Evolutionary conservation across 2,329 filamentous ascomycete genomes (phyloP), one percentile per base, ranked within the genome.

Genomic region (Tolypocladium nubicola): DNA sequence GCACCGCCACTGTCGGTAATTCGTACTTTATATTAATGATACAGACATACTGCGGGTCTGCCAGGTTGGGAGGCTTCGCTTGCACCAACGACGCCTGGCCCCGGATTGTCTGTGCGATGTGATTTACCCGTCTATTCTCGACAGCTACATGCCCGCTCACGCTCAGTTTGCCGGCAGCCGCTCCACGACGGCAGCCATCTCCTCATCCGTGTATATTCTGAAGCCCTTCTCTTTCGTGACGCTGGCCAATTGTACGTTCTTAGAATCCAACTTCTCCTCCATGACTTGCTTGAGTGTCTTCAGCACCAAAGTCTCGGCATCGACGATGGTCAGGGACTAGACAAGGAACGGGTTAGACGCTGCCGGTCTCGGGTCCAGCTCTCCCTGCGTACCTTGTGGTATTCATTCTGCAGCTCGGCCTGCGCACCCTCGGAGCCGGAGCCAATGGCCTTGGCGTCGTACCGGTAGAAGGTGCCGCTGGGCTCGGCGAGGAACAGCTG

Each of bases 211-310:
- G 80, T 99, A 99, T 85, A 99, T 97, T 78, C 90, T 88, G 82
- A 99, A 99, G 57, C 94, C 94, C 76, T 89, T 93, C 64, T 97
- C 93, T 81, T 92, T 96, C 61, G 94, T 99, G 58, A 99, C 94
- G 71, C 93, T 97, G 56, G 94, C 94, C 65, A 99, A 76, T 79
- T 99, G 94, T 63, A 99, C 94, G 71, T 99, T 99, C 84, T 99
- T 99, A 62, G 91, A 84, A 72, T 99, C 94, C 60, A 99, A 82
- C 80, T 99, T 99, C 85, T 99, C 94, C 78, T 99, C 94, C 94
- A 99, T 99, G 65, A 99, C 94, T 78, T 99, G 94, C 83, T 97
- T 99, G 73, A 99, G 75, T 41, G 94, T 99, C 84, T 97, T 97
- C 69, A 99, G 80, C 55, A 96, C 92, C 63, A 99, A 78, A 4